Evolutionary conservation across 1,284 basidiomycete species (phyloP).

Genomic region (Heimioporus punctisporus): DNA sequence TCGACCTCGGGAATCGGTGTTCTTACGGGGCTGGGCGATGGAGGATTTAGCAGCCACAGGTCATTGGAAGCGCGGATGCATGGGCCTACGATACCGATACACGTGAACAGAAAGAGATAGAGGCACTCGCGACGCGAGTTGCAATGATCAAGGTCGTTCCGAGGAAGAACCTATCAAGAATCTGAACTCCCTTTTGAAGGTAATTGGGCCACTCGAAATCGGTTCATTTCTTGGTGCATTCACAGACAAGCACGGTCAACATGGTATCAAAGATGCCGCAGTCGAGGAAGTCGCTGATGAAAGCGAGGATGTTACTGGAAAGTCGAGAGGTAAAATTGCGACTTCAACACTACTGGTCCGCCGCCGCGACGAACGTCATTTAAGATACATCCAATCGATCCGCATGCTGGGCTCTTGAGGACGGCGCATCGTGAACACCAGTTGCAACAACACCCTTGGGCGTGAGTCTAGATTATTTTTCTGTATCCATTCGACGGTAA

Average conservation of each 20-base stretch:
- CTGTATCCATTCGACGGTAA: conserved; percentile 12
- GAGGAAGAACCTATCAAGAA: conserved; percentile 80
- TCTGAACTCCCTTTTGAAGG: conserved; percentile 80
- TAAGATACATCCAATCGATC: conserved; percentile 79
- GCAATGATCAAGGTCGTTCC: conserved; percentile 61
- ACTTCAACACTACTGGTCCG: conserved; percentile 83
- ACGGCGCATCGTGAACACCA: conserved; percentile 75
- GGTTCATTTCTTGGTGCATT: conserved; percentile 4
- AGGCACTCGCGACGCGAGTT: conserved; percentile 54
- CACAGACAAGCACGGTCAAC: conserved; percentile 75
- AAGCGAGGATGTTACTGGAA: conserved; percentile 52
- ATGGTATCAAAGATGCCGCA: conserved; percentile 82
- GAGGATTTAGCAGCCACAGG: no score
- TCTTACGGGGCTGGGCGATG: no score
- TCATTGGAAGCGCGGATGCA: conserved; percentile 47
- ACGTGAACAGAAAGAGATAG: conserved; percentile 47
- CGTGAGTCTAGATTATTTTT: conserved; percentile 42
- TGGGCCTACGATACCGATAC: conserved; percentile 48
- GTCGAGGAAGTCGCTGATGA: conserved; percentile 63
- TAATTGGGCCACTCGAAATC: conserved; percentile 25
- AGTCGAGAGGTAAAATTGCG: conserved; percentile 73
- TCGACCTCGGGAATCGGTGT: conserved; percentile 54
- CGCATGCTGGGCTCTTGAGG: conserved; percentile 81
- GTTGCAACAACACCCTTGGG: conserved; percentile 75
- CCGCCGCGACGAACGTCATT: conserved; percentile 74